Base-by-base conservation (phyloP, 2,329 filamentous ascomycete genomes). In the Aspergillus pseudoglaucus region DNA sequence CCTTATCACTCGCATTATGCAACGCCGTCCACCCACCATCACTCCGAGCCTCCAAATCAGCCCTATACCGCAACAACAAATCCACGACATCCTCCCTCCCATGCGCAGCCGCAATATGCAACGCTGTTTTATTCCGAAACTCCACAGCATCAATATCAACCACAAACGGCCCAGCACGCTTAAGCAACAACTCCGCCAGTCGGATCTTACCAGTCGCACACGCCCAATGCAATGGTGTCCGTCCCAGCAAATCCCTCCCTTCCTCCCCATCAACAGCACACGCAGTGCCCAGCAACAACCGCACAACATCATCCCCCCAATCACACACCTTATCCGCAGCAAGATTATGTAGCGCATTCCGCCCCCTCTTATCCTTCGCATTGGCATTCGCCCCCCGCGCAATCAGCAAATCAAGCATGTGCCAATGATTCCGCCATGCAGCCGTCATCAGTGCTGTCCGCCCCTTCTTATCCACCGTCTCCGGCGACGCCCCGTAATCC, bases 171-270 rank as follows among this genome's bases (percentile, higher is more conserved):
- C 63, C 42, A 20, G 58, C 48, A 48, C 63, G 54, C 14, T 58
- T 64, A 4, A 79, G 64, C 23, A 82, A 64, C 54, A 74, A 65
- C 47, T 73, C 69, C 15, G 73, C 75, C 9, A 81, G 65, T 27
- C 70, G 67, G 44, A 72, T 64, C 55, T 81, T 79, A 15, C 76
- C 76, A 40, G 78, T 79, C 20, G 75, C 78, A 32, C 77, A 79
- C 1, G 79, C 78, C 78, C 79, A 82, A 50, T 81, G 72, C 38
- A 82, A 59, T 2, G 80, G 75, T 25, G 76, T 79, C 10, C 79
- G 70, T 8, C 74, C 74, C 18, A 75, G 59, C 45, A 69, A 67
- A 56, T 77, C 74, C 23, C 66, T 63, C 0, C 66, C 69, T 1
- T 59, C 59, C 3, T 57, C 55, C 6, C 67, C 70, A 51, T 75